These are phyloP conservation scores for Vitis cinerea DNA, from an alignment of 164 flowering plant genomes.

Conservation along the genomic window DNA sequence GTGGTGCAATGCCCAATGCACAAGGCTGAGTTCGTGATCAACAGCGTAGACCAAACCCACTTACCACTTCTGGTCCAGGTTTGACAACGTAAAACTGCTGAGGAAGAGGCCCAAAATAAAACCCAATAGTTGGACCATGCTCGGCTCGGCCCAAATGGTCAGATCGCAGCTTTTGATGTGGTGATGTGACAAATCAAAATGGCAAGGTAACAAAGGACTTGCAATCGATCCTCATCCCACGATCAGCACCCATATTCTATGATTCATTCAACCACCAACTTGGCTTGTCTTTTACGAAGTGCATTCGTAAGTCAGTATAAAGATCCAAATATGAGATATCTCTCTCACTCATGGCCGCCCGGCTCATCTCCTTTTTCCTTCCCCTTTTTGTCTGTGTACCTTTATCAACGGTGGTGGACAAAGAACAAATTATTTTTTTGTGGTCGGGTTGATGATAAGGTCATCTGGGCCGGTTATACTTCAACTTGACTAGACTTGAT, in stretches of 20 bases:
- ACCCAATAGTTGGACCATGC: too few species aligned
- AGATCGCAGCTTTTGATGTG: neutral
- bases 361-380: neutral
- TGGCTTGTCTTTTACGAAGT: too few species aligned
- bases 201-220: neutral
- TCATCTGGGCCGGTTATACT: slow-evolving; percentile 2
- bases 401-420: slow-evolving; percentile 8
- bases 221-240: too few species aligned
- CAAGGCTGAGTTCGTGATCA: too few species aligned
- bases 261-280: too few species aligned
- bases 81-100: too few species aligned
- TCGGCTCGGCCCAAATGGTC: too few species aligned
- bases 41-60: too few species aligned
- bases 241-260: too few species aligned
- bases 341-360: neutral
- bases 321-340: slow-evolving; percentile 11
- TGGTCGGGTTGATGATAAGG: slow-evolving; percentile 6
- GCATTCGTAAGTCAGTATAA: neutral
- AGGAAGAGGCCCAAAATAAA: too few species aligned
- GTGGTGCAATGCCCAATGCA: neutral
- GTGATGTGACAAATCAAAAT: neutral
- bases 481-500: too few species aligned
- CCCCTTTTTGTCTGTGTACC: neutral
- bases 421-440: neutral
- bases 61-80: too few species aligned